These are phyloP conservation scores for Medicago lupulina DNA, from an alignment of 306 rosid genomes.

Conservation along the genomic window DNA sequence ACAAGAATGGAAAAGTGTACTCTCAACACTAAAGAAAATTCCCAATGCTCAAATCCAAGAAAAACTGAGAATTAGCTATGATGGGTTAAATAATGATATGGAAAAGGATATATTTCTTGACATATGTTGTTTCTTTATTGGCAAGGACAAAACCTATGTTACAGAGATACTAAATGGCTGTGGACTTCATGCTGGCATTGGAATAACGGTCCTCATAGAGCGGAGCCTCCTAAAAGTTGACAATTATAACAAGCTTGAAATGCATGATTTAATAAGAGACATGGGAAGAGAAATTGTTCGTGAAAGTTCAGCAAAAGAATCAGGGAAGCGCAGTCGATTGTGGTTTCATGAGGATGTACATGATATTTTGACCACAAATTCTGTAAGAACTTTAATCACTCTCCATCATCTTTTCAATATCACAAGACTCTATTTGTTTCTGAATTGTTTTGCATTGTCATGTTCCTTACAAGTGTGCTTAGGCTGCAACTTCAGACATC, in stretches of 20 bases:
- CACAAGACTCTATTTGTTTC: neutral
- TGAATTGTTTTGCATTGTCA: neutral
- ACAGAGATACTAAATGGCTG: neutral
- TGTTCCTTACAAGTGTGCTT: neutral
- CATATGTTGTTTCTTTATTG: neutral
- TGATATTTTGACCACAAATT: neutral
- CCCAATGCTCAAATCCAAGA: neutral
- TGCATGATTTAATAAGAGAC: neutral
- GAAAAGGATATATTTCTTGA: neutral
- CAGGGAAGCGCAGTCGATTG: neutral
- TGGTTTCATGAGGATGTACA: neutral
- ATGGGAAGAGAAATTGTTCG: constrained; percentile 2
- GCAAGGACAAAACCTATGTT: neutral
- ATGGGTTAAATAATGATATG: neutral
- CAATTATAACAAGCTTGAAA: neutral
- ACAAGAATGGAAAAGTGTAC: neutral
- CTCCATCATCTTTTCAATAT: neutral
- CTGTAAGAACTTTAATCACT: constrained; percentile 3
- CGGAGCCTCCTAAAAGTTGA: neutral
- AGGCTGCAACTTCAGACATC: neutral
- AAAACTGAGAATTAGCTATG: constrained; percentile 7
- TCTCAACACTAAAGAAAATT: neutral
- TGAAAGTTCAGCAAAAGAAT: neutral
- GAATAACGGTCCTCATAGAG: neutral
- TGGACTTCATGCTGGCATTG: neutral